phyloP scores from a whole-genome alignment of 306 rosid species.

The Phaseolus lunatus region DNA sequence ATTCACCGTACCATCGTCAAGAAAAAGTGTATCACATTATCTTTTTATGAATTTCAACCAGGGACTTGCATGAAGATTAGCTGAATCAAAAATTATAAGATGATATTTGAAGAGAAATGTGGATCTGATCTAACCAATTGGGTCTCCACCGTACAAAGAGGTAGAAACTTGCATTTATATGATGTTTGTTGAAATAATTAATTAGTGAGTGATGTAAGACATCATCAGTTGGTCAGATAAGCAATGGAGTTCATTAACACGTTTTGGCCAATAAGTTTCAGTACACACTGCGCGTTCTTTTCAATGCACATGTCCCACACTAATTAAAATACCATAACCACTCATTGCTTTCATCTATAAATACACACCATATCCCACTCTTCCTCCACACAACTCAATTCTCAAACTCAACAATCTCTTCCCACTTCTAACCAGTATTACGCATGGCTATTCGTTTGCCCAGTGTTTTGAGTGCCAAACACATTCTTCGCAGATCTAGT shows the following conservation, averaged over 20 bases:
- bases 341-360: slow-evolving; percentile 38
- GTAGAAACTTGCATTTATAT: slow-evolving; percentile 10
- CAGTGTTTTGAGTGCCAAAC: slow-evolving; percentile 15
- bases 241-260: slow-evolving; percentile 20
- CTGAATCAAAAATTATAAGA: background rate
- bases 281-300: slow-evolving; percentile 48
- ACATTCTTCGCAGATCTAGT: slow-evolving; percentile 11
- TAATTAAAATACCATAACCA: slow-evolving; percentile 3
- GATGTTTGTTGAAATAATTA: background rate
- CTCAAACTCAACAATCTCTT: slow-evolving; percentile 2
- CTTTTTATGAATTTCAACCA: background rate
- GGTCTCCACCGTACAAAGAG: background rate
- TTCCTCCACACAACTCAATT: background rate
- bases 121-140: background rate
- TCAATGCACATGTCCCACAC: slow-evolving; percentile 26
- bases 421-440: background rate
- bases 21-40: background rate
- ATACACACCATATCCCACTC: background rate
- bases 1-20: slow-evolving; percentile 12
- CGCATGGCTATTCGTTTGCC: slow-evolving; percentile 23
- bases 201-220: slow-evolving; percentile 30
- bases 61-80: background rate
- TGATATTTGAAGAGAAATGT: slow-evolving; percentile 17
- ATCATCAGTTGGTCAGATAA: background rate
- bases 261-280: slow-evolving; percentile 32